Base-by-base conservation (phyloP, 73 alveolate genomes). In the Blepharisma japonicum region DNA sequence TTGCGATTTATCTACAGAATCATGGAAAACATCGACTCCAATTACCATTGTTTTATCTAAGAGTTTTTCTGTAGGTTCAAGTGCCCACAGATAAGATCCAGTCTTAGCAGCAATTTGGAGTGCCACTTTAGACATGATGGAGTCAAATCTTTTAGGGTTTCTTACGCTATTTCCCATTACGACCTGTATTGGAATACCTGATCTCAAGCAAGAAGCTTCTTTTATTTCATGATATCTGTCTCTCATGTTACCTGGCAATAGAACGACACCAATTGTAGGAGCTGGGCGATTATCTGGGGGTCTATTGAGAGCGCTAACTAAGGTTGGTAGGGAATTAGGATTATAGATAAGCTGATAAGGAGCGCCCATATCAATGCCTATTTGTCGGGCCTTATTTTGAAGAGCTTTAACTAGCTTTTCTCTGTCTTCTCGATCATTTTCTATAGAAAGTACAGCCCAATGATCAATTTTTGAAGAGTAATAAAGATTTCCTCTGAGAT, bases 81-180 rank as follows among this genome's bases (percentile, higher is more conserved):
- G 92, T 49, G 97, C 86, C 99, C 99, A 96, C 23, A 98, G 98
- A 55, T 86, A 84, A 55, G 98, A 96, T 23, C 98, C 98, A n/a
- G 85, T 81, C 74, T 94, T 96, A 20, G 98, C 99, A 70, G 90
- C 89, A 7, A 94, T 89, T 86, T 96, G 91, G 66, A 94, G 88
- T 70, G 94, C 68, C 20, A 96, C 85, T 83, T 96, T 96, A 71
- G 88, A 86, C 74, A 91, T 86, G 71, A 96, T 94, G 11, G 98
- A 91, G 86, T 93, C 88, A 77, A 82, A 79, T 83, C 23, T 61
- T 25, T 61, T 61, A 8, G 74, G 50, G 47, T 61, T 61, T n/a
- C 18, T 61, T 3, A 61, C 47, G 74, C 23, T 61, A 39, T 61
- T 61, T 9, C 47, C 74, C 23, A 14, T 61, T 20, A 61, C 18